Evolutionary conservation across 805 yeast genomes (phyloP).

Genomic region (Saturnispora dispora): DNA sequence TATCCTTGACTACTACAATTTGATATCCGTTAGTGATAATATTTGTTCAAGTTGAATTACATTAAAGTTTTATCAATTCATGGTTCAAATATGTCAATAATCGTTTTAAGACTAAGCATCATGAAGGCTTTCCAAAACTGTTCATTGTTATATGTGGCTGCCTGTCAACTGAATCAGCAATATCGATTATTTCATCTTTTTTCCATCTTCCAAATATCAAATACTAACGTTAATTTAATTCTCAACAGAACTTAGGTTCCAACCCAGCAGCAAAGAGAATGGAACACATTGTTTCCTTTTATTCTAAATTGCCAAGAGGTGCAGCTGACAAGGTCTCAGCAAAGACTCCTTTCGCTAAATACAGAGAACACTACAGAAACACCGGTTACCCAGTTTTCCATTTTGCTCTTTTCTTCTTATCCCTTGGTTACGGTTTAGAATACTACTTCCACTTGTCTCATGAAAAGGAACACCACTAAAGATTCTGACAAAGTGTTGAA

Average conservation of each 20-base stretch:
- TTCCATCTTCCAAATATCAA: background rate
- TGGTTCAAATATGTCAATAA: too few relatives aligned
- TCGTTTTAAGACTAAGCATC: too few relatives aligned
- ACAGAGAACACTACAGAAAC: conserved; percentile 79
- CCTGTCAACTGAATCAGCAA: background rate
- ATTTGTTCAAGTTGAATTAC: too few relatives aligned
- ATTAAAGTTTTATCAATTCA: too few relatives aligned
- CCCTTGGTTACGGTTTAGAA: conserved; percentile 84
- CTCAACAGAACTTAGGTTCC: conserved; percentile 69
- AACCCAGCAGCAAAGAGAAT: conserved; percentile 97
- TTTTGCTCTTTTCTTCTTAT: conserved; percentile 55
- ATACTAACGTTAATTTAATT: conserved; percentile 2
- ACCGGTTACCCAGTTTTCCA: conserved; percentile 78
- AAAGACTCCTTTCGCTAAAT: conserved; percentile 60
- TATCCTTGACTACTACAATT: too few relatives aligned
- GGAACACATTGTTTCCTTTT: conserved; percentile 89
- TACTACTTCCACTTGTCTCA: conserved; percentile 82
- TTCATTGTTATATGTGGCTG: background rate
- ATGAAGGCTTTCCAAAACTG: too few relatives aligned
- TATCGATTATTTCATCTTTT: background rate
- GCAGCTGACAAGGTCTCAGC: conserved; percentile 69
- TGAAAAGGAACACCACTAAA: conserved; percentile 40
- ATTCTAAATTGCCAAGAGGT: conserved; percentile 94
- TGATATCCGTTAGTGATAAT: too few relatives aligned
- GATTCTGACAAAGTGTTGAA: background rate